Conservation (phyloP, 1,139 yeast genomes). For the Scheffersomyces illinoinensis region DNA sequence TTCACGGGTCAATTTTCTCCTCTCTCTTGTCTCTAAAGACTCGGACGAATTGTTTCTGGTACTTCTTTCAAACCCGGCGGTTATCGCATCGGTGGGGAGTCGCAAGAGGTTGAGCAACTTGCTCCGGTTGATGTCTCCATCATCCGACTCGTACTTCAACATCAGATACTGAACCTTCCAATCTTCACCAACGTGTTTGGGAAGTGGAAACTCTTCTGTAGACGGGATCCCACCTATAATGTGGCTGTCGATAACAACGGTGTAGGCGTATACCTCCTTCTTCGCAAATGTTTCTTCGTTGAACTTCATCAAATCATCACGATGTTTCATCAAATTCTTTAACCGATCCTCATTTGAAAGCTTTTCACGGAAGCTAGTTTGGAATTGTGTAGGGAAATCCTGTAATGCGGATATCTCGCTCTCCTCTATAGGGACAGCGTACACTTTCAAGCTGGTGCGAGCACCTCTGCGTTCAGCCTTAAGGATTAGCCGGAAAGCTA, state of each 20-base stretch:
- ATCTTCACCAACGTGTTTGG: slow-evolving; percentile 11
- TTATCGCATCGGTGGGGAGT: slow-evolving; percentile 10
- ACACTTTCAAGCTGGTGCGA: slow-evolving; percentile 22
- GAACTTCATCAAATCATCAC: slow-evolving; percentile 16
- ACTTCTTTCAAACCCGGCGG: slow-evolving; percentile 5
- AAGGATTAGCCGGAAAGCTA: slow-evolving; percentile 33
- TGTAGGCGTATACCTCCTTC: slow-evolving; percentile 9
- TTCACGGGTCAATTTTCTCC: slow-evolving; percentile 7
- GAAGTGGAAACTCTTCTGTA: slow-evolving; percentile 6
- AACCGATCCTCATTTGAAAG: slow-evolving; percentile 14
- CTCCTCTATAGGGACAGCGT: slow-evolving; percentile 34
- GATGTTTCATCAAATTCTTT: slow-evolving; percentile 15
- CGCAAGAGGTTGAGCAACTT: slow-evolving; percentile 10
- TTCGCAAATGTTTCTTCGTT: slow-evolving; percentile 10
- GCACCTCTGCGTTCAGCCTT: slow-evolving; percentile 13
- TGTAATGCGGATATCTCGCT: slow-evolving; percentile 27
- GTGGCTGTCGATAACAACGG: slow-evolving; percentile 11
- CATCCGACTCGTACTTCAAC: neutral
- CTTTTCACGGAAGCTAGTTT: slow-evolving; percentile 23
- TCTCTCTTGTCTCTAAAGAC: neutral
- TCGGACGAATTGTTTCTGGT: neutral
- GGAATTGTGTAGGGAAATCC: slow-evolving; percentile 16
- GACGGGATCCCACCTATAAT: slow-evolving; percentile 10
- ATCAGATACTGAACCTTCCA: slow-evolving; percentile 11
- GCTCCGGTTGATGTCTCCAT: slow-evolving; percentile 2